Evolutionary conservation across 1,284 basidiomycete species (phyloP), one percentile per base, ranked within the genome.

Genomic region (Sphagnurus paluster): DNA sequence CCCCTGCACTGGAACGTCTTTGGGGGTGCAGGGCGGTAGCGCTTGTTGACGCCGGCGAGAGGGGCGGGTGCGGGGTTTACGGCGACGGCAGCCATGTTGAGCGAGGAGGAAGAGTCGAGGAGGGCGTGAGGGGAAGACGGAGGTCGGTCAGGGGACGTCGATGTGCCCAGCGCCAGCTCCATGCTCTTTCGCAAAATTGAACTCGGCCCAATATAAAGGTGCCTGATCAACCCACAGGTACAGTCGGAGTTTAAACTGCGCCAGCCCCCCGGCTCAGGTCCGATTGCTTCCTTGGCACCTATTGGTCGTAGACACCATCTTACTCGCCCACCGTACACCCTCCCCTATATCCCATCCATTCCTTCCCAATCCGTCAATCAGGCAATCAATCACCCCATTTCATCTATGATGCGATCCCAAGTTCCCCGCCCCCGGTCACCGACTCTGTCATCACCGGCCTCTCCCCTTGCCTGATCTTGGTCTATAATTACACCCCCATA

Each of bases 1-100:
- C 94, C 94, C 49, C 86, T 80, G 71, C 95, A 98, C 60, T 94
- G 90, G 67, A 97, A 98, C 49, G 94, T 90, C 73, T 96, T 97
- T 48, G 89, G 82, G 5, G 87, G 86, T 0, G 85, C 82, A 5
- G 87, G 82, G 17, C 87, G 77, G 61, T 86, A 87, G 41, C 87
- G 79, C 58, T 87, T 89, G 50, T 66, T 74, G 39, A 74, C 62
- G 26, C 55, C 60, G 3, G 50, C 48, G 34, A 48, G 16, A 6
- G 57, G 49, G 29, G 51, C 46, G 28, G 58, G 46, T 24, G 32
- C 26, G 29, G 34, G 42, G 11, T 46, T 42, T 19, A 57, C 55
- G 37, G 62, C 62, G 40, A 60, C 49, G 40, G 62, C 54, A 26
- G 64, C 60, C 62, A 61, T 64, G 28, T 54, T 45, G 37, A 34